A percentile compares a stretch with the other conserved stretches of the same genome.
These are phyloP conservation scores for Tetracladium marchalianum DNA, from an alignment of 495 filamentous ascomycete genomes.

Conservation along the genomic window DNA sequence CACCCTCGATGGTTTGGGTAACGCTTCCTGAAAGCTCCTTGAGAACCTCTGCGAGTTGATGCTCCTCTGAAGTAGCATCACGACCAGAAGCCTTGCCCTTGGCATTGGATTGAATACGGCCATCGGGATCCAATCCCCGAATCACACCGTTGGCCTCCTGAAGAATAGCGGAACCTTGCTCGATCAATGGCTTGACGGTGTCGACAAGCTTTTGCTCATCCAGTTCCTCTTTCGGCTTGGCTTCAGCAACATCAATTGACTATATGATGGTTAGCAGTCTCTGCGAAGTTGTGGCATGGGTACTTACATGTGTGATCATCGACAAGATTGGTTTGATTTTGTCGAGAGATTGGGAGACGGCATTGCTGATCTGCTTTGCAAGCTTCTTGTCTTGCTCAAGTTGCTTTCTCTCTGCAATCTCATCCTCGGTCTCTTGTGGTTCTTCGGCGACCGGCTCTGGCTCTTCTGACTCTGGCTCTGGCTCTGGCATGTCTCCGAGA, in stretches of 20 bases:
- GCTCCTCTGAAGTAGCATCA: constrained; percentile 81
- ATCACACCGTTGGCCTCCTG: constrained; percentile 84
- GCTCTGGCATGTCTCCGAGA: constrained; percentile 59
- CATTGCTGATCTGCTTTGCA: constrained; percentile 64
- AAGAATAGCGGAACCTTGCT: constrained; percentile 72
- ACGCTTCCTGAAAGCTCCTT: constrained; percentile 61
- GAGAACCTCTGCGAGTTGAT: constrained; percentile 70
- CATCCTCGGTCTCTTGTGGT: constrained; percentile 28
- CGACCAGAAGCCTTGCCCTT: constrained; percentile 71
- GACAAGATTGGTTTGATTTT: constrained; percentile 77
- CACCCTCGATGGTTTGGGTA: constrained; percentile 71
- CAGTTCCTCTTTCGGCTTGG: constrained; percentile 78
- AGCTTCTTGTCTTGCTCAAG: constrained; percentile 61
- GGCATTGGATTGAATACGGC: constrained; percentile 73
- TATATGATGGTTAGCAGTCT: constrained; percentile 22
- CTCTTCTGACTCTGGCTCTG: constrained; percentile 41
- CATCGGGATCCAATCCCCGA: constrained; percentile 84
- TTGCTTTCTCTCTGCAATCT: constrained; percentile 42
- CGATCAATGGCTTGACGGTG: constrained; percentile 75
- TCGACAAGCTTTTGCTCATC: constrained; percentile 85
- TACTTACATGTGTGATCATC: constrained; percentile 70
- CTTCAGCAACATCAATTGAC: constrained; percentile 71
- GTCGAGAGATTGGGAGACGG: constrained; percentile 72
- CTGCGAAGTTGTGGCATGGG: not conserved
- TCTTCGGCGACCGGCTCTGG: constrained; percentile 40